Evolutionary conservation across 768 basidiomycete species (phyloP).

Genomic region (Ramaria rubella): DNA sequence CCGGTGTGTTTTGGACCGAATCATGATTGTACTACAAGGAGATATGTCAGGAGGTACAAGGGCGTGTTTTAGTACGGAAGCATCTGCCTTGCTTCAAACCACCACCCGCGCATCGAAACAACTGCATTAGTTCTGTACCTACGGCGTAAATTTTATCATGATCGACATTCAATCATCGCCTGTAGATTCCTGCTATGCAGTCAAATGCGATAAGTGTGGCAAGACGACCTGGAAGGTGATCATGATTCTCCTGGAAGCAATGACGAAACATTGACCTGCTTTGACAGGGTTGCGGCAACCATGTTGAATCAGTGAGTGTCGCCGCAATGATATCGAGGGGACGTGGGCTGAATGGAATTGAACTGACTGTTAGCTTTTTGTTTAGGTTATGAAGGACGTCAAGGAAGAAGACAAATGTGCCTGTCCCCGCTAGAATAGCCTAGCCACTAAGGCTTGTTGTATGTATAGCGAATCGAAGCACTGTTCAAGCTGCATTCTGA

Average conservation of each 20-base stretch:
- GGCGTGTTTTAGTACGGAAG: no score
- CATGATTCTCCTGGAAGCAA: slow-evolving; percentile 21
- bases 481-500: no score
- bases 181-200: slow-evolving; percentile 48
- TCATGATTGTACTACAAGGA: no score
- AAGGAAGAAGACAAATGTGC: slow-evolving; percentile 44
- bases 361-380: slow-evolving; percentile 18
- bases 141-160: not conserved
- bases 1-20: no score
- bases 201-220: slow-evolving; percentile 53
- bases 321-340: not conserved
- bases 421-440: slow-evolving; percentile 35
- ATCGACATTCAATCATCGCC: slow-evolving; percentile 26
- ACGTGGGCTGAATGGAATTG: slow-evolving; percentile 14
- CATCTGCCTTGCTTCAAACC: not conserved
- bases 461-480: no score
- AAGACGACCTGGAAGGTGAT: slow-evolving; percentile 70
- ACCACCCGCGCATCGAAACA: not conserved
- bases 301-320: slow-evolving; percentile 53
- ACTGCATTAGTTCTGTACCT: not conserved
- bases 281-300: slow-evolving; percentile 61
- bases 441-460: no score
- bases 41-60: no score
- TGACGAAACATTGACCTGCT: not conserved
- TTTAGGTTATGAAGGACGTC: slow-evolving; percentile 43